Percentiles rank a stretch among this genome's conserved stretches.
Evolutionary conservation across 2,329 filamentous ascomycete species (phyloP).

Genomic region (Exophiala spinifera): DNA sequence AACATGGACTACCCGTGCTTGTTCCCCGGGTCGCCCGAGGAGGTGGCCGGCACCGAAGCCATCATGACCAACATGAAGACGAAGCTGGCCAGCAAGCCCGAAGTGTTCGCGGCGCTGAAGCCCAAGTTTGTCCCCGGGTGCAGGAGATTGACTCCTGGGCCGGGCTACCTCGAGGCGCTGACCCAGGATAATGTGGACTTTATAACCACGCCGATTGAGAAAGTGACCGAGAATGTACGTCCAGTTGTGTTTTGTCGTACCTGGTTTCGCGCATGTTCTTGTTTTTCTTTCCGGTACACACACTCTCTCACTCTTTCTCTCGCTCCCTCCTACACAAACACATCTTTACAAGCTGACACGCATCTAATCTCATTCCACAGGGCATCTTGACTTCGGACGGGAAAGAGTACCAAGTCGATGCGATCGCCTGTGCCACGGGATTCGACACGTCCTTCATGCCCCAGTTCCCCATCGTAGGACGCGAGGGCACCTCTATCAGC

Average conservation of each 20-base stretch:
- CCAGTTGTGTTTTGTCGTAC: no score
- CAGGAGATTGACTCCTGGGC: conserved; percentile 21
- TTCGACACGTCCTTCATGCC: conserved; percentile 36
- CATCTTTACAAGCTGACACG: neutral
- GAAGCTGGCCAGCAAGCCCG: conserved; percentile 11
- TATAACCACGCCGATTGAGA: conserved; percentile 19
- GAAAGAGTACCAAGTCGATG: conserved; percentile 32
- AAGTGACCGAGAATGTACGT: conserved; percentile 17
- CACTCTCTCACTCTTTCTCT: no score
- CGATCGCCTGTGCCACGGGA: conserved; percentile 38
- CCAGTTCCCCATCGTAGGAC: conserved; percentile 34
- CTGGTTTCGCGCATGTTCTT: no score
- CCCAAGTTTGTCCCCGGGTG: conserved; percentile 16
- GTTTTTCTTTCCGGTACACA: no score
- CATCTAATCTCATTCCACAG: neutral
- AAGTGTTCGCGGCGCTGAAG: conserved; percentile 10
- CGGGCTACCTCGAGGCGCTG: conserved; percentile 29
- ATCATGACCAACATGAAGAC: conserved; percentile 8
- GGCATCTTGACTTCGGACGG: conserved; percentile 35
- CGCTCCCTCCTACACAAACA: no score
- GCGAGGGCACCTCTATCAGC: conserved; percentile 29
- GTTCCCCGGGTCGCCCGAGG: conserved; percentile 3
- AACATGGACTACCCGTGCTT: conserved; percentile 8
- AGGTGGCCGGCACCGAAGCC: neutral
- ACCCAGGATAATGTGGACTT: conserved; percentile 28